These are phyloP conservation scores for Vitis labrusca DNA, from an alignment of 164 flowering plant genomes.

Conservation along the genomic window DNA sequence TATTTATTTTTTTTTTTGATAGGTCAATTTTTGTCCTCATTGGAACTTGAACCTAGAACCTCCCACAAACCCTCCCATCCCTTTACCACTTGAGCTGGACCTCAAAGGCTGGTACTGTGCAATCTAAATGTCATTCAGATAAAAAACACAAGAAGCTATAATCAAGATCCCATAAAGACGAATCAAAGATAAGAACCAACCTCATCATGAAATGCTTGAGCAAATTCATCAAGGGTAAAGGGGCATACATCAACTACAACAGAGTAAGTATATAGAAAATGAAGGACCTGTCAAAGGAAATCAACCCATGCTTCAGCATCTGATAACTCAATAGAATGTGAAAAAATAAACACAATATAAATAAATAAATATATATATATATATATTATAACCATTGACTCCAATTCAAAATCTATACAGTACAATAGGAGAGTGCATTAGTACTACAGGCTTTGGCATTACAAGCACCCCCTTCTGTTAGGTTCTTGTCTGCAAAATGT, in stretches of 20 bases:
- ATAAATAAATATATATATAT: neutral
- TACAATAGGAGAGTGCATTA: no score
- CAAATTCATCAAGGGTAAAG: constrained; percentile 90
- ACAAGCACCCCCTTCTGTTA: no score
- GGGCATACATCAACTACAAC: constrained; percentile 40
- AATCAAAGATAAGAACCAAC: constrained; percentile 31
- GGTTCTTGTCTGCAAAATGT: no score
- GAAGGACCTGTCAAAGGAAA: constrained; percentile 61
- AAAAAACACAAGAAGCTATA: neutral
- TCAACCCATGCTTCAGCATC: constrained; percentile 12
- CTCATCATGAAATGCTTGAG: constrained; percentile 89
- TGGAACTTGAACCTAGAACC: no score
- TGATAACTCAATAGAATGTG: neutral
- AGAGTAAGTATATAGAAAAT: constrained; percentile 74
- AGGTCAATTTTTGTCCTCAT: no score
- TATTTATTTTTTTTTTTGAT: neutral
- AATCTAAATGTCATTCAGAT: neutral
- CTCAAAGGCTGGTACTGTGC: neutral
- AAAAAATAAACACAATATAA: neutral
- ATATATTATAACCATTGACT: neutral
- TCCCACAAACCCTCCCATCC: no score
- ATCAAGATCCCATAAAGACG: no score
- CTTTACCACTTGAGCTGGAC: no score
- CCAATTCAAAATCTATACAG: no score
- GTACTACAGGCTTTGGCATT: no score